Percentiles rank a stretch among this genome's conserved stretches.
These are phyloP conservation scores for Pleurotus tuoliensis DNA, from an alignment of 768 basidiomycete species.

Conservation along the genomic window DNA sequence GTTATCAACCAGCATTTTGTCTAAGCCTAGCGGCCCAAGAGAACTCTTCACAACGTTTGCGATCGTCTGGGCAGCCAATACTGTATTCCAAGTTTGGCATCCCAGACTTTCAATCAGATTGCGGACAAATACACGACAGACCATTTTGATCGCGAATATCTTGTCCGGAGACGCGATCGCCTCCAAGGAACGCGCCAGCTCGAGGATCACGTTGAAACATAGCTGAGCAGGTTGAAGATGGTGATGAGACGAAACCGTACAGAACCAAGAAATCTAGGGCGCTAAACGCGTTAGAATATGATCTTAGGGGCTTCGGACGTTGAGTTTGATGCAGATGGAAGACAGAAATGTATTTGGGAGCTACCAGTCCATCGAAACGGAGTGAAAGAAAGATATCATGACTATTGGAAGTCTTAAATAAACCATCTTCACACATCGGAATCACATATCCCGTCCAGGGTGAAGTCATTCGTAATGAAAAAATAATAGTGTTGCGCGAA, in stretches of 20 bases:
- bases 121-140: slow-evolving; percentile 27
- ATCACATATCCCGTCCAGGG: too few relatives aligned
- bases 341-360: background rate
- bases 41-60: slow-evolving; percentile 98
- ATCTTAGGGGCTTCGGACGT: background rate
- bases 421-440: too few relatives aligned
- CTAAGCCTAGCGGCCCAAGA: slow-evolving; percentile 89
- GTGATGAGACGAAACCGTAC: slow-evolving; percentile 3
- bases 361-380: background rate
- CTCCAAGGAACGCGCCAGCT: slow-evolving; percentile 90
- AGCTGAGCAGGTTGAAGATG: slow-evolving; percentile 3
- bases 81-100: slow-evolving; percentile 36
- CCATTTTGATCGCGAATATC: slow-evolving; percentile 98
- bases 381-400: slow-evolving; percentile 1
- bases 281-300: background rate
- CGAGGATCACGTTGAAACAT: slow-evolving; percentile 93
- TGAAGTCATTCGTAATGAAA: background rate
- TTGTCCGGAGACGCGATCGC: slow-evolving; percentile 90
- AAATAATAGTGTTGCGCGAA: background rate
- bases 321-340: background rate
- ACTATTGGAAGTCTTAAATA: background rate
- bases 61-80: slow-evolving; percentile 92
- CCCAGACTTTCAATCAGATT: slow-evolving; percentile 9
- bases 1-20: slow-evolving; percentile 98
- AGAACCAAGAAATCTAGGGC: background rate